phyloP scores from a whole-genome alignment of 768 basidiomycete genomes.

The Infundibulicybe gibba region DNA sequence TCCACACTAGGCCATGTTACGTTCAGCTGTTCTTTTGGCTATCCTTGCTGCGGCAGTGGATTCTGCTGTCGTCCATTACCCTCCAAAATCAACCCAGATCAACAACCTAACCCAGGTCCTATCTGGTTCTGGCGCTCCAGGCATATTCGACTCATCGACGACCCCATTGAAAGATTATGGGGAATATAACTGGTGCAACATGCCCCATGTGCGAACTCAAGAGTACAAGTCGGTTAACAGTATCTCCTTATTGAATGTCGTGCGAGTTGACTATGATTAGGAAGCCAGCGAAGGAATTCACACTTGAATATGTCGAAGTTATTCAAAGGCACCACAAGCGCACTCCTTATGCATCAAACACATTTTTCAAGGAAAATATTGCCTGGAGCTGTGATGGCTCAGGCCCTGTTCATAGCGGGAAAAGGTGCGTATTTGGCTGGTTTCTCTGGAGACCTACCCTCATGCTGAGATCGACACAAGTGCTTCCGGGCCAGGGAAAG shows the following conservation, averaged over 20 bases:
- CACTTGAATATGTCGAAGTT: slow-evolving; percentile 44
- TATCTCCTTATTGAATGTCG: neutral
- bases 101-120: slow-evolving; percentile 42
- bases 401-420: slow-evolving; percentile 31
- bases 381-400: slow-evolving; percentile 39
- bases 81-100: slow-evolving; percentile 31
- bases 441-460: neutral
- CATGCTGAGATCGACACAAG: slow-evolving; percentile 6
- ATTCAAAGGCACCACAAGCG: slow-evolving; percentile 54
- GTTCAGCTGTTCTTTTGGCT: neutral
- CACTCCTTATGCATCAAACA: slow-evolving; percentile 47
- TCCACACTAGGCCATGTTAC: too few relatives aligned
- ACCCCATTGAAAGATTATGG: slow-evolving; percentile 38
- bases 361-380: slow-evolving; percentile 45
- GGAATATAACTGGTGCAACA: slow-evolving; percentile 50
- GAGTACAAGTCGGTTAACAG: slow-evolving; percentile 38
- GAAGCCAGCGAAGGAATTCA: slow-evolving; percentile 28
- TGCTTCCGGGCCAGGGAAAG: slow-evolving; percentile 18
- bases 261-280: slow-evolving; percentile 13
- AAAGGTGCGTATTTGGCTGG: slow-evolving; percentile 16
- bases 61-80: slow-evolving; percentile 29
- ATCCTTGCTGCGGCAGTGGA: slow-evolving; percentile 7
- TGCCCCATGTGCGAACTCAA: slow-evolving; percentile 43
- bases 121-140: slow-evolving; percentile 39
- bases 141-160: slow-evolving; percentile 39